Conservation (phyloP, 495 filamentous ascomycete genomes). For the Rhypophila decipiens region DNA sequence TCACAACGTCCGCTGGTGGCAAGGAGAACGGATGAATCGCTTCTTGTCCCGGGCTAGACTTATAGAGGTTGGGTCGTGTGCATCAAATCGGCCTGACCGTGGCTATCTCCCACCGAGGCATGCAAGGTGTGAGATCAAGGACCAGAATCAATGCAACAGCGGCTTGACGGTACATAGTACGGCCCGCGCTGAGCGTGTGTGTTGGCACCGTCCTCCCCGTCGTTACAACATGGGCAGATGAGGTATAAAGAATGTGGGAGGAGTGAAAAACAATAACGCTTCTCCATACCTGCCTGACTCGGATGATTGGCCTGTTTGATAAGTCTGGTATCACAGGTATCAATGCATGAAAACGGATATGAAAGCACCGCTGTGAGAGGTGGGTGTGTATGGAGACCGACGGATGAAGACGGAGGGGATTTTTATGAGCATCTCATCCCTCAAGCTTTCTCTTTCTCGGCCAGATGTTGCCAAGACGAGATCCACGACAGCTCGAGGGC, state of each 20-base stretch:
- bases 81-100: conserved; percentile 9
- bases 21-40: too few species aligned
- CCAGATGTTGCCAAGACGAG: too few species aligned
- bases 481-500: too few species aligned
- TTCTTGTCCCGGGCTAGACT: background rate
- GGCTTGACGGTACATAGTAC: conserved; percentile 14
- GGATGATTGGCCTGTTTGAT: conserved; percentile 13
- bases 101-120: conserved; percentile 6
- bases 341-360: conserved; percentile 24
- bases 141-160: conserved; percentile 20
- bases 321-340: conserved; percentile 27
- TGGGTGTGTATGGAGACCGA: conserved; percentile 11
- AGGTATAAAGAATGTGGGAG: conserved; percentile 2
- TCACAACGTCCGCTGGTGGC: too few species aligned
- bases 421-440: too few species aligned
- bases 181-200: conserved; percentile 8
- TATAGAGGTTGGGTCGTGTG: background rate
- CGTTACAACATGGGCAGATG: conserved; percentile 3
- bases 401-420: too few species aligned
- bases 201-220: background rate
- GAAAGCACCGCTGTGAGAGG: conserved; percentile 12
- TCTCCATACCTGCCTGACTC: background rate
- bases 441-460: too few species aligned
- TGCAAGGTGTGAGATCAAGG: conserved; percentile 13
- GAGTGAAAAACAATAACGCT: conserved; percentile 14